Conservation (phyloP, 805 yeast species). For the Wickerhamomyces subpelliculosus region DNA sequence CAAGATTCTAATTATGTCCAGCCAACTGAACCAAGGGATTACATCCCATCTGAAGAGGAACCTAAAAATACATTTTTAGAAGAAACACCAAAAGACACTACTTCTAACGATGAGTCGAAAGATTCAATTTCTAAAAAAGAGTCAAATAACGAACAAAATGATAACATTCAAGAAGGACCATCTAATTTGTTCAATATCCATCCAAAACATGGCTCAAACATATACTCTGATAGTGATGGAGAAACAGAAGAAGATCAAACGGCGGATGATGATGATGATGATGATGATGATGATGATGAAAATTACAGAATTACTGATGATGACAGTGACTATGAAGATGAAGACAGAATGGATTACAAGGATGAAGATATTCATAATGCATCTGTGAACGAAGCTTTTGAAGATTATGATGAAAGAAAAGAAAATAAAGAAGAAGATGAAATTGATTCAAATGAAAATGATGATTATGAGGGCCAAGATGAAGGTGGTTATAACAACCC, state of each 20-base stretch:
- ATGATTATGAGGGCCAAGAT: neutral
- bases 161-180: neutral
- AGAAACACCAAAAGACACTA: too few relatives aligned
- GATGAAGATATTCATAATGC: neutral
- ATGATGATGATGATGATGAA: conserved; percentile 4
- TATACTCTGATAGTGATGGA: neutral
- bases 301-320: too few relatives aligned
- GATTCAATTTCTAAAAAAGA: too few relatives aligned
- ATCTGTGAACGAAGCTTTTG: neutral
- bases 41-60: neutral
- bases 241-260: too few relatives aligned
- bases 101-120: too few relatives aligned
- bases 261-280: conserved; percentile 9
- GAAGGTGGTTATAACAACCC: neutral
- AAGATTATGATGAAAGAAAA: neutral
- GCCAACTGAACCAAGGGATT: neutral
- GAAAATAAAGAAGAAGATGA: neutral
- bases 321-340: conserved; percentile 26
- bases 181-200: neutral
- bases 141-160: neutral
- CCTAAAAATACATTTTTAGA: too few relatives aligned
- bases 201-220: neutral
- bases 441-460: neutral
- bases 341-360: conserved; percentile 14
- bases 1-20: neutral